Base-by-base conservation (phyloP, 768 basidiomycete species). In the Tulasnella sp. region DNA sequence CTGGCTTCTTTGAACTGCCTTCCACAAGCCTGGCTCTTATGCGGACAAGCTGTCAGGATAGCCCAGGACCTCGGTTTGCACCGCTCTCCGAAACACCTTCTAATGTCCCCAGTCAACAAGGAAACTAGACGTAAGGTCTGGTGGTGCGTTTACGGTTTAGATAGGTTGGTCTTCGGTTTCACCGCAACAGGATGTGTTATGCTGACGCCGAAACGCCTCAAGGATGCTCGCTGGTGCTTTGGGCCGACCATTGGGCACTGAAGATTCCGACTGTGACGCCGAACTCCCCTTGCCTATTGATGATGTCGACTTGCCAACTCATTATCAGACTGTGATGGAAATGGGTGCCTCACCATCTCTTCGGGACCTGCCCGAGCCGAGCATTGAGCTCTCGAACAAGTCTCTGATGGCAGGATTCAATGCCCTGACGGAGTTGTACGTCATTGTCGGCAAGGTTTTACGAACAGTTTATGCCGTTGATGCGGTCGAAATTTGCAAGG, bases 31-130 rank as follows among this genome's bases (percentile, higher is more conserved):
- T 97, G 95, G 95, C 89, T 96, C 80, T 87, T 96, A 78, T 89
- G 95, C 76, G 95, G 95, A 61, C 95, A 96, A 83, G 95, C 93
- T 32, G 90, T 97, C 70, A 90, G 95, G 79, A 90, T 90, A 79
- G 95, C 93, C 3, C 95, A 96, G 84, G 95, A 97, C 85, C 87
- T 96, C 57, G 95, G 95, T 69, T 88, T 97, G 81, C 95, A 96
- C 85, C 92, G 95, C 78, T 94, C 94, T 2, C 92, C 94, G 5
- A 89, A 91, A 73, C 89, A 93, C 69, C 87, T 96, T 70, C 32
- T 74, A 23, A 86, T 95, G 46, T 85, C 90, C 26, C 86, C 91
- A 48, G 88, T 93, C 55, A 93, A 96, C 84, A 96, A 95, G 84
- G 94, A 96, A 84, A 93, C 93, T 0, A 90, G 94, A 40, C 87